A percentile compares a stretch with the other conserved stretches of the same genome.
phyloP scores from a whole-genome alignment of 1,284 basidiomycete genomes.

The Volvariella volvacea region DNA sequence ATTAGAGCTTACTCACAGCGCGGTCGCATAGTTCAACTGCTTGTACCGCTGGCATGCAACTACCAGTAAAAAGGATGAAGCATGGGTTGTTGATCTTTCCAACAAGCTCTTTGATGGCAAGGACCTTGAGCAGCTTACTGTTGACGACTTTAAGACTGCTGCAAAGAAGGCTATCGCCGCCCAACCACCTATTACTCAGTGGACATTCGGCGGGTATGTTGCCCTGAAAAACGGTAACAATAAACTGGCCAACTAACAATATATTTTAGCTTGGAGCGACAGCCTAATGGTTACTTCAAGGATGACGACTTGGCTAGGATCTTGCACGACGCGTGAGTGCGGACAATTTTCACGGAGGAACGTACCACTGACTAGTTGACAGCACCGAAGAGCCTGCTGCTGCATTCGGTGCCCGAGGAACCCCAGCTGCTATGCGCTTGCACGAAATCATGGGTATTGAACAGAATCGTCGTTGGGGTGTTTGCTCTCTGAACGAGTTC shows the following conservation, averaged over 20 bases:
- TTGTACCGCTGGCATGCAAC: conserved; percentile 81
- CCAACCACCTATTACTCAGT: conserved; percentile 48
- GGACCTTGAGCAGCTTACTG: conserved; percentile 45
- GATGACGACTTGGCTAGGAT: conserved; percentile 68
- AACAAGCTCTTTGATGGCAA: conserved; percentile 40
- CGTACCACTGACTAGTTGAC: conserved; percentile 1
- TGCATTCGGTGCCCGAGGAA: conserved; percentile 74
- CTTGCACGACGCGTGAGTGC: conserved; percentile 62
- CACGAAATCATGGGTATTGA: conserved; percentile 83
- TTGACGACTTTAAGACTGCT: conserved; percentile 52
- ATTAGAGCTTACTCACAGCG: conserved; percentile 4
- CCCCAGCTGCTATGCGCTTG: conserved; percentile 67
- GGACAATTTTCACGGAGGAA: not conserved
- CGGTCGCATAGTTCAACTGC: conserved; percentile 60
- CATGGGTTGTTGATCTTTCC: conserved; percentile 44
- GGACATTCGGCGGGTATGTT: conserved; percentile 61
- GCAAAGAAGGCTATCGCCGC: conserved; percentile 29
- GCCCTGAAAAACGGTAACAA: not conserved
- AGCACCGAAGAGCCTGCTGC: conserved; percentile 72
- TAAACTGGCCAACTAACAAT: not conserved
- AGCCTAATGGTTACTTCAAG: conserved; percentile 55
- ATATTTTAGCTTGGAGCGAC: conserved; percentile 49
- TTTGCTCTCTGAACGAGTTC: conserved; percentile 84
- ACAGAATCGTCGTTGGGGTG: conserved; percentile 72
- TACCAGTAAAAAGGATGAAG: conserved; percentile 59